Conservation (phyloP, 495 filamentous ascomycete genomes). For the Poronia punctata region DNA sequence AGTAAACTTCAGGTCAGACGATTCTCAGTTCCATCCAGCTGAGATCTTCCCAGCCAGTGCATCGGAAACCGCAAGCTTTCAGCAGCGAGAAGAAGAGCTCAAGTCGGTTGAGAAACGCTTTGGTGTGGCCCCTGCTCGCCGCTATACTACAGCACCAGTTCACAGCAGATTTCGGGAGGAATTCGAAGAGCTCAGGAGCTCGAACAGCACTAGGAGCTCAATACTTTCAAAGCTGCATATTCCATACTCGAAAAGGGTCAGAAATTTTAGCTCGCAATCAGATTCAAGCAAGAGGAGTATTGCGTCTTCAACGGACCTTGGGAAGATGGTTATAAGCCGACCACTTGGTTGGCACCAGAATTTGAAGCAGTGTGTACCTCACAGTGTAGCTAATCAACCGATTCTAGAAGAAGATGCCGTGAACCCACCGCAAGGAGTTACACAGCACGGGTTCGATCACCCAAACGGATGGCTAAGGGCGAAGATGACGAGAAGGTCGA, state of each 20-base stretch:
- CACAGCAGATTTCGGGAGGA: slow-evolving; percentile 29
- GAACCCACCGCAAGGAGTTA: background rate
- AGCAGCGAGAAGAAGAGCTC: slow-evolving; percentile 19
- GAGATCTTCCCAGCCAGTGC: slow-evolving; percentile 11
- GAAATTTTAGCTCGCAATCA: slow-evolving; percentile 7
- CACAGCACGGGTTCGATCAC: background rate
- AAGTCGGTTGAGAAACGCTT: slow-evolving; percentile 28
- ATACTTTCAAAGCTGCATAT: slow-evolving; percentile 30
- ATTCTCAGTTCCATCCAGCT: background rate
- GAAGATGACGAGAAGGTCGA: too few species aligned
- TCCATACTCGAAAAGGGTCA: slow-evolving; percentile 21
- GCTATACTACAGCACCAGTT: slow-evolving; percentile 19
- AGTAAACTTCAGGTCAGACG: slow-evolving; percentile 2
- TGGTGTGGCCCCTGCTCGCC: slow-evolving; percentile 20
- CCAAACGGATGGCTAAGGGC: too few species aligned
- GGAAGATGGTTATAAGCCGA: background rate
- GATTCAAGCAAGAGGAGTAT: slow-evolving; percentile 14
- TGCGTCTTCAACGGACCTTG: background rate
- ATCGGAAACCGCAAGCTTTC: slow-evolving; percentile 19
- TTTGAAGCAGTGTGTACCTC: too few species aligned
- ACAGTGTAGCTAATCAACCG: too few species aligned
- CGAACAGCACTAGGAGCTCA: slow-evolving; percentile 17
- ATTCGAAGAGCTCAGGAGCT: slow-evolving; percentile 12
- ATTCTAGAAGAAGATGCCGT: background rate
- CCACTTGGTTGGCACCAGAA: background rate